Evolutionary conservation across 495 filamentous ascomycete genomes (phyloP).

Genomic region (Penicillium coffeae): DNA sequence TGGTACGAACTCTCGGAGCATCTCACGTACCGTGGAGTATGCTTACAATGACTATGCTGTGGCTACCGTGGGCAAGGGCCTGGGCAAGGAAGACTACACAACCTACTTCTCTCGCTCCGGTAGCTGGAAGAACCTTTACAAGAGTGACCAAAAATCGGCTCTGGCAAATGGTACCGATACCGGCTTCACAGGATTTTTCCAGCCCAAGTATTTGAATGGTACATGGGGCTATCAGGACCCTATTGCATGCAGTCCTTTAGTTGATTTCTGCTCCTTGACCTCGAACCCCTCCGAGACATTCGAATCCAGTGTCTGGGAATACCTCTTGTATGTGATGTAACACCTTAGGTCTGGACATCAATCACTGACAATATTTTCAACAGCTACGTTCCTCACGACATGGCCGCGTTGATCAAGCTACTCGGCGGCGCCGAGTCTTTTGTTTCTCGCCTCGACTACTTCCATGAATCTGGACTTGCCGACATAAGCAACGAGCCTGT

Average conservation of each 20-base stretch:
- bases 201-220: slow-evolving; percentile 60
- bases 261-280: slow-evolving; percentile 57
- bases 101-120: slow-evolving; percentile 58
- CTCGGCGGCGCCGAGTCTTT: slow-evolving; percentile 59
- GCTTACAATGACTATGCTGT: slow-evolving; percentile 74
- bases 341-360: background rate
- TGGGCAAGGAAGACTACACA: slow-evolving; percentile 51
- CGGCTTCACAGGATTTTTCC: slow-evolving; percentile 64
- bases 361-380: background rate
- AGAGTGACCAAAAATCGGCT: slow-evolving; percentile 54
- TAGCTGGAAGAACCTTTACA: slow-evolving; percentile 70
- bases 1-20: slow-evolving; percentile 65
- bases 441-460: slow-evolving; percentile 58
- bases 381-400: slow-evolving; percentile 67
- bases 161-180: slow-evolving; percentile 55
- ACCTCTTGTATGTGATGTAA: slow-evolving; percentile 41
- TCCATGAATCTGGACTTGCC: slow-evolving; percentile 61
- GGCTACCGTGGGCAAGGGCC: slow-evolving; percentile 52
- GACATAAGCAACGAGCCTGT: slow-evolving; percentile 72
- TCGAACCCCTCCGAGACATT: slow-evolving; percentile 66
- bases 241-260: slow-evolving; percentile 57
- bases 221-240: slow-evolving; percentile 71
- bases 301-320: slow-evolving; percentile 69
- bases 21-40: slow-evolving; percentile 73
- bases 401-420: slow-evolving; percentile 55